Percentiles rank a stretch among this genome's conserved stretches.
Evolutionary conservation across 225 moss, liverwort and hornwort genomes (phyloP).

Genomic region (Anthoceros angustus): DNA sequence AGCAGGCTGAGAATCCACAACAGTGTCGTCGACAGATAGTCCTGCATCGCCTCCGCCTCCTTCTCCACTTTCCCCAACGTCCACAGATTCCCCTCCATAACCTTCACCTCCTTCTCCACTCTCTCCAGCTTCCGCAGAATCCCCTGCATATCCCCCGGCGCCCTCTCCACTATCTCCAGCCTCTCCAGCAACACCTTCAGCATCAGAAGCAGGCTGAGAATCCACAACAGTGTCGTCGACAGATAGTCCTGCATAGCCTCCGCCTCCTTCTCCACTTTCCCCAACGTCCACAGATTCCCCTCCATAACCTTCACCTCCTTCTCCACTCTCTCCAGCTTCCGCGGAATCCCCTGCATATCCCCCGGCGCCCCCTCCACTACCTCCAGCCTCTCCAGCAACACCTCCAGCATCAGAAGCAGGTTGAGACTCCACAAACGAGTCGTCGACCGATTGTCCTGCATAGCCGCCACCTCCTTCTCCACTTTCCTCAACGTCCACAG

Average conservation of each 20-base stretch:
- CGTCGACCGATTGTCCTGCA: neutral
- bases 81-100: neutral
- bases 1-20: neutral
- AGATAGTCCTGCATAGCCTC: neutral
- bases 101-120: neutral
- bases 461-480: neutral
- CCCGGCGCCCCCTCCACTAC: no score
- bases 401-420: neutral
- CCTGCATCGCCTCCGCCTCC: neutral
- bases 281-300: neutral
- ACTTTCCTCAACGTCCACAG: neutral
- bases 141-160: no score
- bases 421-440: neutral
- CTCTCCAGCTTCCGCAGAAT: neutral
- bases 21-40: neutral
- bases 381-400: neutral
- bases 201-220: neutral
- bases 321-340: neutral
- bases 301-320: neutral
- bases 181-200: neutral
- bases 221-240: neutral
- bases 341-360: neutral
- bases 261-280: neutral
- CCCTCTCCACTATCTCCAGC: neutral
- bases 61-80: neutral